phyloP scores from a whole-genome alignment of 2,329 filamentous ascomycete species.

The Fusarium nematophilum region DNA sequence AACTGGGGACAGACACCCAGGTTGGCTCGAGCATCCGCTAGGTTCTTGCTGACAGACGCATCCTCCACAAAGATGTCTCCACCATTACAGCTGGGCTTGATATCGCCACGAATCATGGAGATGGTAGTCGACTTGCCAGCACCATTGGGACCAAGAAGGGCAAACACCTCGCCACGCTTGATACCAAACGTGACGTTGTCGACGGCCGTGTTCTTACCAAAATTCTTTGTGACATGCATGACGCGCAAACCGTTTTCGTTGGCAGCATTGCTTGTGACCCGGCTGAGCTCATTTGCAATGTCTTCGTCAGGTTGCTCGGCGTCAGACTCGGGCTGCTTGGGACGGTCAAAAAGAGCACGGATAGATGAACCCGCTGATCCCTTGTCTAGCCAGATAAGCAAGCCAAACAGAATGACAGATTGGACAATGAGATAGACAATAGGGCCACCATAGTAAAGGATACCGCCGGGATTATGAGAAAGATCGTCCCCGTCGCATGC shows the following conservation, averaged over 20 bases:
- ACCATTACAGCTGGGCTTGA: conserved; percentile 75
- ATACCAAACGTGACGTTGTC: conserved; percentile 88
- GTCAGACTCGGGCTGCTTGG: conserved; percentile 42
- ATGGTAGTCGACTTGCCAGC: conserved; percentile 94
- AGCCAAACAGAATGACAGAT: neutral
- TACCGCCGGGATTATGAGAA: neutral
- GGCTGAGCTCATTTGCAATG: conserved; percentile 71
- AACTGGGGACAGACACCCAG: conserved; percentile 91
- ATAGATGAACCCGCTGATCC: conserved; percentile 72
- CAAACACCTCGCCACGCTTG: conserved; percentile 84
- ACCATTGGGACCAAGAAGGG: conserved; percentile 88
- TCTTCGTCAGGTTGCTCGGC: conserved; percentile 64
- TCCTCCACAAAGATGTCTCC: conserved; percentile 86
- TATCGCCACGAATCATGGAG: conserved; percentile 88
- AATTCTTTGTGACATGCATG: conserved; percentile 81
- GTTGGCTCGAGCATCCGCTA: conserved; percentile 77
- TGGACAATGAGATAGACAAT: neutral
- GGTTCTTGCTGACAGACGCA: conserved; percentile 76
- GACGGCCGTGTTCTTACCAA: conserved; percentile 82
- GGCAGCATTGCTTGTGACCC: conserved; percentile 60
- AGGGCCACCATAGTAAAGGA: neutral
- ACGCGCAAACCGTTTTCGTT: conserved; percentile 78
- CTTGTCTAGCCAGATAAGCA: conserved; percentile 67
- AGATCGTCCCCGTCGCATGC: neutral
- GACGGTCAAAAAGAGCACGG: conserved; percentile 53